These are phyloP conservation scores for Gliomastix tumulicola DNA, from an alignment of 2,329 filamentous ascomycete species.

Conservation along the genomic window DNA sequence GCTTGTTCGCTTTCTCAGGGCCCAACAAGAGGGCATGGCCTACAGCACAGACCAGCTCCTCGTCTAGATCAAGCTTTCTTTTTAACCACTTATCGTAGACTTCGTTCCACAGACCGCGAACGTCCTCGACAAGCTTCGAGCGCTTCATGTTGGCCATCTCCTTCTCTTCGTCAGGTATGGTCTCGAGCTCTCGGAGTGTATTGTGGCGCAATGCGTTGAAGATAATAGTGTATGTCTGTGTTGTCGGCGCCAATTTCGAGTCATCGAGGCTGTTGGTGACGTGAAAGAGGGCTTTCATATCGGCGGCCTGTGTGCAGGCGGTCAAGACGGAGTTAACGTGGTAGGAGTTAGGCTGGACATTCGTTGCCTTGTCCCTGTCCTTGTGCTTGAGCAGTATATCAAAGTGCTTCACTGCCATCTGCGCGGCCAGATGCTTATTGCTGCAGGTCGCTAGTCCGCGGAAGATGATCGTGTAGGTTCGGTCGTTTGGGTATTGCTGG, in stretches of 20 bases:
- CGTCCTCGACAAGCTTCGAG: slow-evolving; percentile 52
- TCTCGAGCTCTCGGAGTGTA: slow-evolving; percentile 13
- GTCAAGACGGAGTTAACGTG: slow-evolving; percentile 86
- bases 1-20: slow-evolving; percentile 50
- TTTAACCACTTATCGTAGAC: slow-evolving; percentile 68
- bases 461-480: slow-evolving; percentile 81
- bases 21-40: slow-evolving; percentile 67
- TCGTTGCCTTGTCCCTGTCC: no score
- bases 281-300: slow-evolving; percentile 76
- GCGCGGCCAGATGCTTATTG: slow-evolving; percentile 51
- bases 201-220: slow-evolving; percentile 62
- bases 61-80: slow-evolving; percentile 67
- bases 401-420: slow-evolving; percentile 69
- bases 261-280: slow-evolving; percentile 68
- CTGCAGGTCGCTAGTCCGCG: slow-evolving; percentile 60
- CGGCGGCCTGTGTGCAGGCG: slow-evolving; percentile 66
- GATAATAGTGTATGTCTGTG: slow-evolving; percentile 73
- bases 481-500: slow-evolving; percentile 68
- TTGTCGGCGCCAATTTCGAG: slow-evolving; percentile 54
- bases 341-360: slow-evolving; percentile 67
- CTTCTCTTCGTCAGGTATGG: slow-evolving; percentile 19
- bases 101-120: slow-evolving; percentile 73
- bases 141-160: slow-evolving; percentile 17
- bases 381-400: slow-evolving; percentile 61
- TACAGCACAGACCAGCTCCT: slow-evolving; percentile 75